Conservation (phyloP, 352 stramenopile genomes). For the Globisporangium parvum region DNA sequence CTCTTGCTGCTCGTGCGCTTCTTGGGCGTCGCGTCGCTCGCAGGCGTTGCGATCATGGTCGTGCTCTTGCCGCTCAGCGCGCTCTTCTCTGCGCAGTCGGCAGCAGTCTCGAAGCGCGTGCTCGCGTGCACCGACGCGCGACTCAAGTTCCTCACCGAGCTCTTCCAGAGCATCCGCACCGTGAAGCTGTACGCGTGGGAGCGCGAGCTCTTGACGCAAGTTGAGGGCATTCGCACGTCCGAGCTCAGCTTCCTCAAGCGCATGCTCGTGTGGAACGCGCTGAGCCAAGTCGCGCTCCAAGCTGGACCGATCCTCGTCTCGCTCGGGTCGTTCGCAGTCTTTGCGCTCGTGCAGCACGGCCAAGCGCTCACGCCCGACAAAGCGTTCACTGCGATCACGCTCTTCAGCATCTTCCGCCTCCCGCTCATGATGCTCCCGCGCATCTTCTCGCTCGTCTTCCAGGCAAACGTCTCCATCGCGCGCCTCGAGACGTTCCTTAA, state of each 20-base stretch:
- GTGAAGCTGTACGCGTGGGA: conserved; percentile 84
- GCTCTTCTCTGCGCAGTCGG: conserved; percentile 30
- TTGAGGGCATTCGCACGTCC: conserved; percentile 35
- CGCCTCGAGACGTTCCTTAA: conserved; percentile 49
- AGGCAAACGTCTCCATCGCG: conserved; percentile 51
- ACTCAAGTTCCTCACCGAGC: conserved; percentile 47
- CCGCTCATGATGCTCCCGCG: conserved; percentile 92
- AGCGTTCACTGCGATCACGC: conserved; percentile 92
- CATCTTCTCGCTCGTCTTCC: conserved; percentile 46
- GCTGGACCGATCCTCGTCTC: conserved; percentile 51
- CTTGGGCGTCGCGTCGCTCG: conserved; percentile 44
- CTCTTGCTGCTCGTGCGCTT: conserved; percentile 46
- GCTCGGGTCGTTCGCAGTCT: conserved; percentile 58
- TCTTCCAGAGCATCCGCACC: conserved; percentile 58
- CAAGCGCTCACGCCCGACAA: conserved; percentile 72
- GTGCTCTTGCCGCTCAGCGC: conserved; percentile 40
- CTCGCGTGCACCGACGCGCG: conserved; percentile 43
- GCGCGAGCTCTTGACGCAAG: conserved; percentile 37
- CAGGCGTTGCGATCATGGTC: conserved; percentile 51
- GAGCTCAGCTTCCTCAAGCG: conserved; percentile 47
- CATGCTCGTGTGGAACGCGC: conserved; percentile 48
- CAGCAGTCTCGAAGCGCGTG: conserved; percentile 33
- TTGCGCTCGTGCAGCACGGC: conserved; percentile 33
- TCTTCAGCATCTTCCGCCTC: conserved; percentile 97
- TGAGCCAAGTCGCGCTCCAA: conserved; percentile 38